Evolutionary conservation across 192 early-diverging fungal genomes (phyloP).

Genomic region (Powellomyces hirtus): DNA sequence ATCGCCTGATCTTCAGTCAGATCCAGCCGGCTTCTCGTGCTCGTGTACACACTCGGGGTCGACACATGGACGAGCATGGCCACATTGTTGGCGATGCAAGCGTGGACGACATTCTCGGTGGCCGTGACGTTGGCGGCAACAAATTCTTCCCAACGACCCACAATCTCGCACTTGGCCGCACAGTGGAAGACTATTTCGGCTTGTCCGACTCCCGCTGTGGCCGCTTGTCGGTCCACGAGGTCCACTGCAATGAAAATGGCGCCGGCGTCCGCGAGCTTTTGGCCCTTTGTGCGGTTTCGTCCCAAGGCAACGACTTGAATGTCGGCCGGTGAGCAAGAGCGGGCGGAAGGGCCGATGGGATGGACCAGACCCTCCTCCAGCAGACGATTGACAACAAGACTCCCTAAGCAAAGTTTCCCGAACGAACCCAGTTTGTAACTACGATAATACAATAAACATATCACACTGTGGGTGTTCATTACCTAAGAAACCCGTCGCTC

Average conservation of each 20-base stretch:
- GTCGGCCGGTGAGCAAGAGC: neutral
- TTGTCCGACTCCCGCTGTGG: too few species aligned
- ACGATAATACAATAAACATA: too few species aligned
- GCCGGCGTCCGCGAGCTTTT: neutral
- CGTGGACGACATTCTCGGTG: neutral
- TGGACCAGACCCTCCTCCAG: too few species aligned
- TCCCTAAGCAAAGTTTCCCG: too few species aligned
- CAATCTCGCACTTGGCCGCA: neutral
- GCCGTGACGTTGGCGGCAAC: neutral
- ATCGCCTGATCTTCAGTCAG: neutral
- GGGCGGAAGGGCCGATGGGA: neutral
- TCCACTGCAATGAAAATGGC: neutral
- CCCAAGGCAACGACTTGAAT: neutral
- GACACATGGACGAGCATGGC: neutral
- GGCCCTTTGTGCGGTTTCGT: neutral
- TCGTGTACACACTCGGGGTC: neutral
- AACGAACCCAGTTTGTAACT: too few species aligned
- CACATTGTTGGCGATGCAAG: neutral
- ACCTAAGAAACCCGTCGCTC: too few species aligned
- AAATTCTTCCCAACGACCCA: neutral
- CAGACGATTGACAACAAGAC: too few species aligned
- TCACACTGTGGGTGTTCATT: too few species aligned
- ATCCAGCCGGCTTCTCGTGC: neutral
- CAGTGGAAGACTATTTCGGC: neutral
- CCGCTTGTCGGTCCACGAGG: too few species aligned